A percentile compares a stretch with the other conserved stretches of the same genome.
Conservation (phyloP, 2,329 filamentous ascomycete species). For the Fusarium chaquense region DNA sequence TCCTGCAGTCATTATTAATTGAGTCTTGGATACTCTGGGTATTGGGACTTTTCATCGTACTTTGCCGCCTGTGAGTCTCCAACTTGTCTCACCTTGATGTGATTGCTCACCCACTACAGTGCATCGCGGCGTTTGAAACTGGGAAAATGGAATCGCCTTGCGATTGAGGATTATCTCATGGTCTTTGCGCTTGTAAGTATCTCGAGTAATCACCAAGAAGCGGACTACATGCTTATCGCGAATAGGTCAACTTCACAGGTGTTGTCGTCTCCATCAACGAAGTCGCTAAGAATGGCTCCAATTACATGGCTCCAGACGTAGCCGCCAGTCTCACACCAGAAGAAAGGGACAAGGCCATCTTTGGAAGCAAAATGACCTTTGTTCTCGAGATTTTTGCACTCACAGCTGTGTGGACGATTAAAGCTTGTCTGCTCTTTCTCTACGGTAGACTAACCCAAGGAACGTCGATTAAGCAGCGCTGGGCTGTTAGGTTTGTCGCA, state of each 20-base stretch:
- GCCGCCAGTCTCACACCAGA: slow-evolving; percentile 58
- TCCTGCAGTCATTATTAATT: slow-evolving; percentile 42
- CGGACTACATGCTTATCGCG: not conserved
- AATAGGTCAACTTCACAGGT: slow-evolving; percentile 53
- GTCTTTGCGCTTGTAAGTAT: slow-evolving; percentile 58
- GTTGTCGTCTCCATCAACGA: slow-evolving; percentile 58
- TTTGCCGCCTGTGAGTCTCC: slow-evolving; percentile 41
- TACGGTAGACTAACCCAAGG: slow-evolving; percentile 64
- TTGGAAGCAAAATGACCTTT: slow-evolving; percentile 67
- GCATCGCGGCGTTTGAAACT: slow-evolving; percentile 54
- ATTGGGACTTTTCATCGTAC: slow-evolving; percentile 45
- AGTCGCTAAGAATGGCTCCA: slow-evolving; percentile 59
- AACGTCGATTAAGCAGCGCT: slow-evolving; percentile 49
- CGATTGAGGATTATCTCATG: slow-evolving; percentile 70
- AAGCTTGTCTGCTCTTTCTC: slow-evolving; percentile 64
- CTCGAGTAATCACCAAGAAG: no score
- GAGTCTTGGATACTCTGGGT: slow-evolving; percentile 51
- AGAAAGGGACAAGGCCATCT: slow-evolving; percentile 57
- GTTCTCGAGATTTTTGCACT: slow-evolving; percentile 66
- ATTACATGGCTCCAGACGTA: slow-evolving; percentile 55
- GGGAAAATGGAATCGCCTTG: slow-evolving; percentile 60
- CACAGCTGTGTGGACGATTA: slow-evolving; percentile 64
- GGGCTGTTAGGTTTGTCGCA: slow-evolving; percentile 57
- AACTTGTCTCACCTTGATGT: not conserved
- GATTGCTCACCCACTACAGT: slow-evolving; percentile 7